Conservation (phyloP, 805 yeast genomes). For the Jamesozyma piceae region DNA sequence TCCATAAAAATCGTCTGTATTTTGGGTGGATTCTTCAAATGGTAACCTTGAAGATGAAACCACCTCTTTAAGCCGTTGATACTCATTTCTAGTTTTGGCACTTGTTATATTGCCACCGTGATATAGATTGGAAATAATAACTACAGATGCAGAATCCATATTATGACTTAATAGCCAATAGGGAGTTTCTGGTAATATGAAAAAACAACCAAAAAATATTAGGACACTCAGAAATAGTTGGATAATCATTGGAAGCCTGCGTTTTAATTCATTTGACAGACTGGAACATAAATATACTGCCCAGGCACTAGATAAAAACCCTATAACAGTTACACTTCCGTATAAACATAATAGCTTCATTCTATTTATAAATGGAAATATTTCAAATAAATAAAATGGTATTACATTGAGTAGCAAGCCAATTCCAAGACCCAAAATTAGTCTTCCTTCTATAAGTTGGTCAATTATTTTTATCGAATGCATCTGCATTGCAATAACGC, state of each 20-base stretch:
- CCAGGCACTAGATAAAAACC: slow-evolving; percentile 81
- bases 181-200: slow-evolving; percentile 73
- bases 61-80: slow-evolving; percentile 1
- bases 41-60: not conserved
- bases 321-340: slow-evolving; percentile 53
- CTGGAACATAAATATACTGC: slow-evolving; percentile 48
- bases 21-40: not conserved
- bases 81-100: not conserved
- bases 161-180: slow-evolving; percentile 84
- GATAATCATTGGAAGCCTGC: not conserved
- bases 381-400: slow-evolving; percentile 82
- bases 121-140: slow-evolving; percentile 75
- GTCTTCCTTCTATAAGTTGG: slow-evolving; percentile 48
- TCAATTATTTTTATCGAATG: not conserved
- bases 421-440: slow-evolving; percentile 77
- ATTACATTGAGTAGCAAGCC: slow-evolving; percentile 78
- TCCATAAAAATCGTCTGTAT: not conserved
- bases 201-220: not conserved
- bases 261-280: not conserved
- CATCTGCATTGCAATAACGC: too few species aligned
- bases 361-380: slow-evolving; percentile 70
- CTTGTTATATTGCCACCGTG: slow-evolving; percentile 51
- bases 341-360: too few species aligned
- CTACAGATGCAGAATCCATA: slow-evolving; percentile 69
- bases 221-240: slow-evolving; percentile 13